Base-by-base conservation (phyloP, 169 alveolate genomes). In the Plasmodium gaboni region DNA sequence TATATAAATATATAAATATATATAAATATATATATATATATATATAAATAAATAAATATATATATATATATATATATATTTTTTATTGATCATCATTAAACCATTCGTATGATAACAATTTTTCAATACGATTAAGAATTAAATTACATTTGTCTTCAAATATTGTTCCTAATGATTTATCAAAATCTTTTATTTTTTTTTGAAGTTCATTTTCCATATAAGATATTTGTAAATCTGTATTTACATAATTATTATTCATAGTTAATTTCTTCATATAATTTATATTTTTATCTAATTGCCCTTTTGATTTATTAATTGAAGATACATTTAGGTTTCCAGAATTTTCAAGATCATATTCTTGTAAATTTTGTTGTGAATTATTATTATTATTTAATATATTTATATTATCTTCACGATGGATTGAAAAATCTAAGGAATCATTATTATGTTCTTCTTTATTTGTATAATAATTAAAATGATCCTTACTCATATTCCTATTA, bases 181-280 rank as follows among this genome's bases (percentile, higher is more conserved):
- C 91, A 55, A 83, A 57, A 17, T 67, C 76, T 50, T 83, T 83
- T 53, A 83, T 83, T 53, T 68, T 83, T 22, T 68, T 68, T 83
- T 83, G 91, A 38, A 83, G 68, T 67, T 83, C 91, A 83, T 83
- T 83, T 68, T 83, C 91, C 19, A 68, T 83, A 48, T 83, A 83
- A 15, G 91, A 83, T 44, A 83, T 83, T 26, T 83, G 91, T 61
- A 83, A 83, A 63, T 83, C 71, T n/a, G 72, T 55, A 63, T 83
- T 83, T 46, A 68, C 91, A 61, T 53, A 83, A 68, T 83, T 67
- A 15, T 69, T 65, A 22, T 68, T 83, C 91, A 68, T 57, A 3
- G 83, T 55, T 50, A 83, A 71, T 72, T 63, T 59, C 24, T 32
- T 57, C 17, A 83, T 67, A 53, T 83, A 68, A 83, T 83, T 68